Base-by-base conservation (phyloP, 2,329 filamentous ascomycete species). In the Aspergillus versicolor region DNA sequence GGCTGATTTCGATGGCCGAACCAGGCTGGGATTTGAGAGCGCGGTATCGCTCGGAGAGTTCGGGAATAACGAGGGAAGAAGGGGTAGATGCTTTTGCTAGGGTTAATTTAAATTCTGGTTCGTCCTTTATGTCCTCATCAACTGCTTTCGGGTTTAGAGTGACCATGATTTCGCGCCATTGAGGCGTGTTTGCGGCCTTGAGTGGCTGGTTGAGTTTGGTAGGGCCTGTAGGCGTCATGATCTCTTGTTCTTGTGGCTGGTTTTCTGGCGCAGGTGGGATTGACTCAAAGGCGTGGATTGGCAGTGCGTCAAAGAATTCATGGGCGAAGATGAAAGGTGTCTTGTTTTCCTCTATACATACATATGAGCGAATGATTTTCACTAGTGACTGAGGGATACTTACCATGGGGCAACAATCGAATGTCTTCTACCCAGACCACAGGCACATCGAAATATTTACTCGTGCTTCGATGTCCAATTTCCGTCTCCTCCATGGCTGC, bases 281-380 rank as follows among this genome's bases (percentile, higher is more conserved):
- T 13, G 90, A 88, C 73, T 97, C 89, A 72, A 99, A 99, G 59
- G 91, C 88, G 73, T 99, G 92, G 65, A 99, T 97, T 34, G 94
- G 94, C 0, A 99, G 86, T 2, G 94, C 94, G 66, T 99, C 94
- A 77, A 99, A 99, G 81, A 99, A 97, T 72, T 99, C 94, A 73
- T 99, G 94, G 4, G 94, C 94, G 48, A 97, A 85, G 59, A 99
- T 96, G 73, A 97, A 95, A 1, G 94, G 93, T 21, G 87, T 90
- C 70, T 89, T 90, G 59, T 83, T 81, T 21, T 85, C 76, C 59
- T 84, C 86, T 88, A 24, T 12, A 17, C 54, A 17, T 13, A 32
- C n/a, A 12, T n/a, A 5, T 49, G 11, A 54, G 43, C 13, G n/a
- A 1, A 15, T 15, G 34, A 24, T 13, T 4, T 37, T n/a, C 13